phyloP scores from a whole-genome alignment of 768 basidiomycete genomes.

The Naganishia antarctica region DNA sequence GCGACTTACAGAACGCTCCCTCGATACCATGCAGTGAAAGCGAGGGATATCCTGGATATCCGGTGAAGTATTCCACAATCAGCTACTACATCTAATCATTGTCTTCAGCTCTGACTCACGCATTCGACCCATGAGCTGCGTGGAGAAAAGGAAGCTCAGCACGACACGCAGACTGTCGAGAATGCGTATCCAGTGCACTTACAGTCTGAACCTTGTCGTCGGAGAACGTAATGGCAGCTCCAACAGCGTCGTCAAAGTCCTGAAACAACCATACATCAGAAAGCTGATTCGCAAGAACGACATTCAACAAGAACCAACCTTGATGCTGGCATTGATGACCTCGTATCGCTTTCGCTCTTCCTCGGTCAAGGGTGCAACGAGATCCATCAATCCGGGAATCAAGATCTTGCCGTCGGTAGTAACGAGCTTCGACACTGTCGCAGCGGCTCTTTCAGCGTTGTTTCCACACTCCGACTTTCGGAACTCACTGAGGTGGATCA shows the following conservation, averaged over 20 bases:
- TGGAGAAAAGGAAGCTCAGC: slow-evolving; percentile 25
- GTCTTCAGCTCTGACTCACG: slow-evolving; percentile 48
- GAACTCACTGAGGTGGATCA: slow-evolving; percentile 59
- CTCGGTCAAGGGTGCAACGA: slow-evolving; percentile 67
- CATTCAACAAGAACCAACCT: background rate
- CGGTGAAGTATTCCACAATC: background rate
- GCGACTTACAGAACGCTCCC: slow-evolving; percentile 74
- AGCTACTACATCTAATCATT: background rate
- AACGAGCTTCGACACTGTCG: slow-evolving; percentile 70
- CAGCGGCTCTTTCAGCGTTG: background rate
- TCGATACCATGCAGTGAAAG: slow-evolving; percentile 93
- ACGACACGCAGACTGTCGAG: background rate
- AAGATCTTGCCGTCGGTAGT: slow-evolving; percentile 72
- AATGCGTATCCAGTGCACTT: slow-evolving; percentile 17
- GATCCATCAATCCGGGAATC: slow-evolving; percentile 79
- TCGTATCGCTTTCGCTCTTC: slow-evolving; percentile 73
- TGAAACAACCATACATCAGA: background rate
- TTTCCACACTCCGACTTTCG: background rate
- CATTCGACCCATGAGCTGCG: slow-evolving; percentile 86
- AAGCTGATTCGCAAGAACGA: background rate
- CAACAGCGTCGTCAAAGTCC: slow-evolving; percentile 72
- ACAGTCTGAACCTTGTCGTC: slow-evolving; percentile 62
- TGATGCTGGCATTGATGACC: slow-evolving; percentile 61
- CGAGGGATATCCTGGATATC: slow-evolving; percentile 56
- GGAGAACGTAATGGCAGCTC: slow-evolving; percentile 68